Evolutionary conservation across 495 filamentous ascomycete species (phyloP).

Genomic region (Beverwykella pulmonaria): DNA sequence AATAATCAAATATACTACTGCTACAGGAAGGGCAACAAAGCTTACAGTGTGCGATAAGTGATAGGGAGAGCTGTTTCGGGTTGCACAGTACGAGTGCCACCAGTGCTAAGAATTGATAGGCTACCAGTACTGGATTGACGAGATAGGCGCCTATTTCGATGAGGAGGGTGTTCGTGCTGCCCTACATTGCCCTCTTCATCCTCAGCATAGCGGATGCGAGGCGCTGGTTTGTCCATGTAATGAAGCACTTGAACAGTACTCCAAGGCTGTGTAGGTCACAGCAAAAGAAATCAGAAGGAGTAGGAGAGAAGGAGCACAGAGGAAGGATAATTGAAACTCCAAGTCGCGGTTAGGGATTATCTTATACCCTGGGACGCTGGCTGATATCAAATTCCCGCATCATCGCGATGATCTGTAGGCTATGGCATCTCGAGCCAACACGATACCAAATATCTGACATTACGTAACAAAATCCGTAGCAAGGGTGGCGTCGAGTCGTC

Average conservation of each 20-base stretch:
- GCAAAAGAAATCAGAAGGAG: not conserved
- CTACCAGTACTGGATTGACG: constrained; percentile 11
- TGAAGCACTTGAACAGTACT: not conserved
- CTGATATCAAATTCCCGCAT: not conserved
- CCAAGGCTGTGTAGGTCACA: not conserved
- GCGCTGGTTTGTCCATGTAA: constrained; percentile 13
- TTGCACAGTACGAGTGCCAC: constrained; percentile 10
- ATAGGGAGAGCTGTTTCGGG: constrained; percentile 28
- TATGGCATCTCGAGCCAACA: not conserved
- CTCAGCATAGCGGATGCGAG: constrained; percentile 31
- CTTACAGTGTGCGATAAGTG: constrained; percentile 35
- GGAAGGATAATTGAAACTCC: too few relatives aligned
- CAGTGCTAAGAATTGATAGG: constrained; percentile 21
- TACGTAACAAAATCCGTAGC: too few relatives aligned
- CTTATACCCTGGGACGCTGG: not conserved
- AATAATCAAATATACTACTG: not conserved
- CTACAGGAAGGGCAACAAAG: not conserved
- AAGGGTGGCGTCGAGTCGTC: too few relatives aligned
- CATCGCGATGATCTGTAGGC: not conserved
- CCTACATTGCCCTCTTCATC: constrained; percentile 17
- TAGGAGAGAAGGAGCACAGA: not conserved
- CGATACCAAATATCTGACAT: not conserved
- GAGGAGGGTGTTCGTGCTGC: not conserved
- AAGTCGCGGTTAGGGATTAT: too few relatives aligned
- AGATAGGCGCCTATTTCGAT: constrained; percentile 3